These are phyloP conservation scores for Aleurites moluccanus DNA, from an alignment of 441 rosid genomes.

Conservation along the genomic window DNA sequence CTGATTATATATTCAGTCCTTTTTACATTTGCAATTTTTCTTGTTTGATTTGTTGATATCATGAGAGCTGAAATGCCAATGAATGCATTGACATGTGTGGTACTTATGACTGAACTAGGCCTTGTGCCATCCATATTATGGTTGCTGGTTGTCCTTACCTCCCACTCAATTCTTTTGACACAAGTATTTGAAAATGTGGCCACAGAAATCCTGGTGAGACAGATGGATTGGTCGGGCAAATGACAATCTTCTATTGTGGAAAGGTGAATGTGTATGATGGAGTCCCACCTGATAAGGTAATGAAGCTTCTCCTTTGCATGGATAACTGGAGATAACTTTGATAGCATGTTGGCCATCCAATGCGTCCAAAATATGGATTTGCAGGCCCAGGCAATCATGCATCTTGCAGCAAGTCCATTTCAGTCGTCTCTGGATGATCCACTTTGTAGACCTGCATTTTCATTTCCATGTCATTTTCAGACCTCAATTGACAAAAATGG, in stretches of 20 bases:
- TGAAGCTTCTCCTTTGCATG: slow-evolving; percentile 34
- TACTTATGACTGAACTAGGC: neutral
- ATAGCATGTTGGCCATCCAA: slow-evolving; percentile 41
- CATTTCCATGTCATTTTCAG: slow-evolving; percentile 44
- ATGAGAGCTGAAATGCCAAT: neutral
- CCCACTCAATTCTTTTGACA: neutral
- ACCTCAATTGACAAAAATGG: slow-evolving; percentile 31
- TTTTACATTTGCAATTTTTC: neutral
- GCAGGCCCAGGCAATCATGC: slow-evolving; percentile 90
- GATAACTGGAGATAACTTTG: slow-evolving; percentile 36
- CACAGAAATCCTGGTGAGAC: slow-evolving; percentile 51
- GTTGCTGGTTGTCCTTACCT: neutral
- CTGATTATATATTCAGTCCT: neutral
- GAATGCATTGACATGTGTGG: neutral
- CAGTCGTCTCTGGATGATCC: slow-evolving; percentile 51
- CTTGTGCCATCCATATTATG: neutral
- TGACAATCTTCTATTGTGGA: slow-evolving; percentile 94
- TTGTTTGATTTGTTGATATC: neutral
- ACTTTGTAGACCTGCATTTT: slow-evolving; percentile 36
- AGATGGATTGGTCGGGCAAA: slow-evolving; percentile 54
- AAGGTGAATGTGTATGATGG: slow-evolving; percentile 89
- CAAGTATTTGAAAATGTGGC: slow-evolving; percentile 25
- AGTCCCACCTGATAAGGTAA: slow-evolving; percentile 88
- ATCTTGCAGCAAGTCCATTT: slow-evolving; percentile 70
- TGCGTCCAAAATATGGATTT: slow-evolving; percentile 45